Evolutionary conservation across 1,139 yeast species (phyloP).

Genomic region (Candida sp.): DNA sequence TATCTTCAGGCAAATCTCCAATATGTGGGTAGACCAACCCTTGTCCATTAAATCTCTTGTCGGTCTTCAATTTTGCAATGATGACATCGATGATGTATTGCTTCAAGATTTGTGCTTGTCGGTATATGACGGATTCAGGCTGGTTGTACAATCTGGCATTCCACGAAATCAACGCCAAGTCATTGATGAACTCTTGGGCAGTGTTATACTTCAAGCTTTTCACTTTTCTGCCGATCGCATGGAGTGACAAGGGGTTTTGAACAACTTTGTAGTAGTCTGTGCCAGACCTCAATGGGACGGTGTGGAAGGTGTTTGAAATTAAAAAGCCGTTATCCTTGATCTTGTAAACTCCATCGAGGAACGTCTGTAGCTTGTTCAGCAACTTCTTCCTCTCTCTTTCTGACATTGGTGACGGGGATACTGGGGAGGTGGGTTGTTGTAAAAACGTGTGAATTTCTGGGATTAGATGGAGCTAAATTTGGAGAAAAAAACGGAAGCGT

Average conservation of each 20-base stretch:
- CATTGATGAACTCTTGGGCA: conserved; percentile 74
- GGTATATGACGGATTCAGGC: conserved; percentile 67
- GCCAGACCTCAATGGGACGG: conserved; percentile 55
- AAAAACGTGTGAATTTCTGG: background rate
- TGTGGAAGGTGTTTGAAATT: conserved; percentile 53
- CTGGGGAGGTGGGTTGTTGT: background rate
- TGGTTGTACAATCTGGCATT: conserved; percentile 87
- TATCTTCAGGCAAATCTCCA: conserved; percentile 73
- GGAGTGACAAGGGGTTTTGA: conserved; percentile 46
- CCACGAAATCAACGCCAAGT: conserved; percentile 85
- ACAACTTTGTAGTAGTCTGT: conserved; percentile 51
- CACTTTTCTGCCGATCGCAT: conserved; percentile 44
- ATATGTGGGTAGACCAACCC: conserved; percentile 65
- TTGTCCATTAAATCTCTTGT: conserved; percentile 45
- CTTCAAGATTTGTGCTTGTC: conserved; percentile 75
- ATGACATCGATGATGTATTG: conserved; percentile 56
- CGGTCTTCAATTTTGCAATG: conserved; percentile 56
- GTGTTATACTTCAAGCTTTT: conserved; percentile 56
- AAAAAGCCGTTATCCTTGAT: conserved; percentile 49
- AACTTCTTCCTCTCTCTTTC: conserved; percentile 47
- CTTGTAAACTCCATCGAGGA: conserved; percentile 47
- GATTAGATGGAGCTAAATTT: background rate
- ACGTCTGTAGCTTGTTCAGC: conserved; percentile 38
- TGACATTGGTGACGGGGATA: conserved; percentile 19
- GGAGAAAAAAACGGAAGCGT: background rate